A percentile compares a stretch with the other conserved stretches of the same genome.
Evolutionary conservation across 257 asterid genomes (phyloP).

Genomic region (Nicotiana knightiana): DNA sequence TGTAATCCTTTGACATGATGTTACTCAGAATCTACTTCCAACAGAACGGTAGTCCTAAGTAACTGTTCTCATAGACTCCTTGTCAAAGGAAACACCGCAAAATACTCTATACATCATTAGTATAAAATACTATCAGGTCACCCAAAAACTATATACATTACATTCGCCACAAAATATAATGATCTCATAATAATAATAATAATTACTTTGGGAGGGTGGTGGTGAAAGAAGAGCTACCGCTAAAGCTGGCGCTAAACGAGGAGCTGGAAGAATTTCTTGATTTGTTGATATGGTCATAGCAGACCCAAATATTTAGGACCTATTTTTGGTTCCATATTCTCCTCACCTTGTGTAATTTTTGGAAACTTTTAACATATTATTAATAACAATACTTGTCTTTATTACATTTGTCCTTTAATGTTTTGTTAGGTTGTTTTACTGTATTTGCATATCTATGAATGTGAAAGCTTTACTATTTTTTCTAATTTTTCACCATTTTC

Average conservation of each 20-base stretch:
- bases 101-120: too few relatives aligned
- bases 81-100: too few relatives aligned
- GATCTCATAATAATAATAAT: too few relatives aligned
- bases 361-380: neutral
- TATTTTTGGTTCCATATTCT: neutral
- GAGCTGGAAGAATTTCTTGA: neutral
- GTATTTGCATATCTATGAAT: slow-evolving; percentile 4
- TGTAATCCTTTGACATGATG: too few relatives aligned
- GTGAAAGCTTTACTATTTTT: slow-evolving; percentile 3
- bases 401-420: neutral
- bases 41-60: too few relatives aligned
- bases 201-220: too few relatives aligned
- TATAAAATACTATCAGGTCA: too few relatives aligned
- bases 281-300: neutral
- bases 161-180: too few relatives aligned
- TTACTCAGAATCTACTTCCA: too few relatives aligned
- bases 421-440: neutral
- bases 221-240: slow-evolving; percentile 15
- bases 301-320: slow-evolving; percentile 5
- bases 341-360: neutral
- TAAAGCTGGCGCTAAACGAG: slow-evolving; percentile 31
- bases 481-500: slow-evolving; percentile 10
- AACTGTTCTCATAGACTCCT: too few relatives aligned
- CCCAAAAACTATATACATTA: too few relatives aligned
- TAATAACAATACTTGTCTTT: neutral